These are phyloP conservation scores for Tubosaeta sp. DNA, from an alignment of 768 basidiomycete genomes.

Conservation along the genomic window DNA sequence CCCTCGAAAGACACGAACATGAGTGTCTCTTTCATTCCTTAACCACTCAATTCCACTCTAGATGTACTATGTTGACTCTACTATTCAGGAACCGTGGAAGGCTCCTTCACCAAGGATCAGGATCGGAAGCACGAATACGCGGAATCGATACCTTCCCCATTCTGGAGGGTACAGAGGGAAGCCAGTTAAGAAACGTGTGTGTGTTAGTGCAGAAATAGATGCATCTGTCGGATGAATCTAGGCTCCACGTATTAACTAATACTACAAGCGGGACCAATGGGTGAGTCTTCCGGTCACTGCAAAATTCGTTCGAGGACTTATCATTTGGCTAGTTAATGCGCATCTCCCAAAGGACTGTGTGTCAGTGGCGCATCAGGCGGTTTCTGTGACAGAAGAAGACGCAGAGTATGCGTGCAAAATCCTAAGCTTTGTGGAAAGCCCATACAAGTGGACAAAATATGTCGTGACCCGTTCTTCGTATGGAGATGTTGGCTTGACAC, in stretches of 20 bases:
- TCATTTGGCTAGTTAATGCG: conserved; percentile 69
- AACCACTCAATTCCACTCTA: too few relatives aligned
- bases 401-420: conserved; percentile 99
- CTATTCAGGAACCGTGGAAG: too few relatives aligned
- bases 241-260: conserved; percentile 54
- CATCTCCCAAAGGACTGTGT: conserved; percentile 98
- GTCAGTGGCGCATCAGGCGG: conserved; percentile 97
- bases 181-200: too few relatives aligned
- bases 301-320: background rate
- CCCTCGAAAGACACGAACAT: too few relatives aligned
- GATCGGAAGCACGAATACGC: too few relatives aligned
- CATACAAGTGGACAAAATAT: conserved; percentile 96
- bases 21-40: too few relatives aligned
- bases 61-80: too few relatives aligned
- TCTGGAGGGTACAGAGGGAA: too few relatives aligned
- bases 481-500: conserved; percentile 9
- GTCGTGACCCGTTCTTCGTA: conserved; percentile 21
- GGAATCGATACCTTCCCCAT: too few relatives aligned
- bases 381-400: conserved; percentile 99
- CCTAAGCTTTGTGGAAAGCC: conserved; percentile 99
- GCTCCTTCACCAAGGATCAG: too few relatives aligned
- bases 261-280: conserved; percentile 98
- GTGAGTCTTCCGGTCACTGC: conserved; percentile 44
- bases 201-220: too few relatives aligned
- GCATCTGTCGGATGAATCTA: too few relatives aligned